A percentile compares a stretch with the other conserved stretches of the same genome.
phyloP scores from a whole-genome alignment of 1,139 yeast species.

The Hemisphaericaspora xylanilytica region DNA sequence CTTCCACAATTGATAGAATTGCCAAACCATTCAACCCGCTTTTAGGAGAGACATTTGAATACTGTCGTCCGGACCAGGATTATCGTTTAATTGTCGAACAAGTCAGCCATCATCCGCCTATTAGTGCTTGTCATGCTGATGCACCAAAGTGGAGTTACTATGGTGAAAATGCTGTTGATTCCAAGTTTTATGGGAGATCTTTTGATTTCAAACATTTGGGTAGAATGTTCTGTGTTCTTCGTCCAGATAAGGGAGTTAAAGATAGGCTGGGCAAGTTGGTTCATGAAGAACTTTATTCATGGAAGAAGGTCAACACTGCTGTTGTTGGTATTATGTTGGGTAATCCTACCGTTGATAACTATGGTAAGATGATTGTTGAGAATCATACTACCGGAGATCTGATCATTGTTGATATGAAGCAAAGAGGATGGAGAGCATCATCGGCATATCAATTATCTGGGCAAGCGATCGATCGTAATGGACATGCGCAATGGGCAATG shows the following conservation, averaged over 20 bases:
- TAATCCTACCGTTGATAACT: constrained; percentile 90
- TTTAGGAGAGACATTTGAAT: constrained; percentile 92
- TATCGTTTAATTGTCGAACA: constrained; percentile 88
- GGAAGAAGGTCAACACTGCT: constrained; percentile 90
- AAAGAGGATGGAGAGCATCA: constrained; percentile 93
- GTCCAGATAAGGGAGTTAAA: constrained; percentile 63
- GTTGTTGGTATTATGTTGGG: constrained; percentile 95
- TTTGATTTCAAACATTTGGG: constrained; percentile 94
- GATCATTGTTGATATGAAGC: constrained; percentile 73
- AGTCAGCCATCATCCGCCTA: constrained; percentile 96
- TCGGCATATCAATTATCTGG: constrained; percentile 92
- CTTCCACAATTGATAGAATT: constrained; percentile 87
- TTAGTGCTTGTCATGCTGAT: constrained; percentile 87
- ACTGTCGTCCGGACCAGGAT: constrained; percentile 80
- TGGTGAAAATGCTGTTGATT: constrained; percentile 90
- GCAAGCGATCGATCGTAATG: constrained; percentile 55
- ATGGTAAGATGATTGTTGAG: constrained; percentile 82
- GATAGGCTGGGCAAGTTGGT: constrained; percentile 43
- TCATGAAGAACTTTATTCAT: constrained; percentile 71
- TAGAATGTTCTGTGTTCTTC: constrained; percentile 77
- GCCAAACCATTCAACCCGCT: constrained; percentile 98
- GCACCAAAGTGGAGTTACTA: constrained; percentile 91
- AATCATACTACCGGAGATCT: constrained; percentile 90
- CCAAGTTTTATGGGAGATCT: constrained; percentile 86
- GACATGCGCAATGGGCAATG: constrained; percentile 65